Conservation (phyloP, 768 basidiomycete species). For the Suillus subluteus region DNA sequence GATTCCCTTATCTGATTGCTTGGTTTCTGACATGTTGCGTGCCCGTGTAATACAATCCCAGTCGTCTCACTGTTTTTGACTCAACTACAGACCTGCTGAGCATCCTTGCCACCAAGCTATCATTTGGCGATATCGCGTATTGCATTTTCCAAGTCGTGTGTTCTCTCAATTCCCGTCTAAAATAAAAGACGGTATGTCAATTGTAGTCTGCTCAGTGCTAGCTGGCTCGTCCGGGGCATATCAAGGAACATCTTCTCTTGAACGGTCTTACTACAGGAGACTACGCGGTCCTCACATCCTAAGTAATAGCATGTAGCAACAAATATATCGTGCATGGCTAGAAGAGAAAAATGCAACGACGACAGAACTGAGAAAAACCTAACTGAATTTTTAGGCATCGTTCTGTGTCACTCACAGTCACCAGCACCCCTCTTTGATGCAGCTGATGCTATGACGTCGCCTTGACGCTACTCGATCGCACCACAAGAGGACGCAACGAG, state of each 20-base stretch:
- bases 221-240: no score
- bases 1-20: no score
- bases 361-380: background rate
- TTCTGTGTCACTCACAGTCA: no score
- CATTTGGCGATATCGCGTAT: background rate
- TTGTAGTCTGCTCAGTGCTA: background rate
- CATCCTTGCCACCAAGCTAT: no score
- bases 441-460: constrained; percentile 13
- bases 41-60: no score
- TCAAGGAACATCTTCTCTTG: background rate
- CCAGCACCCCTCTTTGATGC: background rate
- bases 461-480: constrained; percentile 55
- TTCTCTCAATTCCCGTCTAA: background rate
- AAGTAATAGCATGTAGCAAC: background rate
- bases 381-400: background rate
- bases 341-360: background rate
- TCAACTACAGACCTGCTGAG: no score
- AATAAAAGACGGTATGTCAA: background rate
- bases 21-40: no score
- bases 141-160: background rate
- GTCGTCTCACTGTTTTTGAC: no score
- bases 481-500: constrained; percentile 84
- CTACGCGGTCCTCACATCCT: background rate
- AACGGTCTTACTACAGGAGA: background rate
- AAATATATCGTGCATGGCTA: background rate